phyloP scores from a whole-genome alignment of 2,329 filamentous ascomycete species.

The Neofusicoccum laricinum region DNA sequence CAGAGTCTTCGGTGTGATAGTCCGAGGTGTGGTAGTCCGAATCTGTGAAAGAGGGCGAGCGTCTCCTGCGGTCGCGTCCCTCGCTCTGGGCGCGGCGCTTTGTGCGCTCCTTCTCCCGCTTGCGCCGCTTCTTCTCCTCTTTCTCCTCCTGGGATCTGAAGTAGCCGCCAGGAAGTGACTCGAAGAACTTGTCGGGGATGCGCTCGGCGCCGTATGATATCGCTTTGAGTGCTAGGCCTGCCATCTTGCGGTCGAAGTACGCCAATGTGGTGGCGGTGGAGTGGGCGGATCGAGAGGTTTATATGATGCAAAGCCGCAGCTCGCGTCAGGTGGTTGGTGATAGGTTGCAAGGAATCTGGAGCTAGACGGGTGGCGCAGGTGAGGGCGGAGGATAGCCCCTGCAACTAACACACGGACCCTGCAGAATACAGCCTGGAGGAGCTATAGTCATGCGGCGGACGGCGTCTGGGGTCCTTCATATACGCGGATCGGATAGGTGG shows the following conservation, averaged over 20 bases:
- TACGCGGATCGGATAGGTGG: not conserved
- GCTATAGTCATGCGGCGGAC: not conserved
- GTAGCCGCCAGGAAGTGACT: slow-evolving; percentile 36
- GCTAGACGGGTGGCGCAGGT: not conserved
- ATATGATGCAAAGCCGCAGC: slow-evolving; percentile 13
- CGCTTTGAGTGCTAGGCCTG: slow-evolving; percentile 35
- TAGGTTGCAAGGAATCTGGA: slow-evolving; percentile 7
- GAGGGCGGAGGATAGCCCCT: slow-evolving; percentile 4
- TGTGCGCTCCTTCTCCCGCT: slow-evolving; percentile 19
- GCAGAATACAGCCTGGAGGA: not conserved
- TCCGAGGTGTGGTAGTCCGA: slow-evolving; percentile 18
- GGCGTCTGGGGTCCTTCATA: not conserved
- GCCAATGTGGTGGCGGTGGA: not conserved
- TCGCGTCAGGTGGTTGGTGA: slow-evolving; percentile 12
- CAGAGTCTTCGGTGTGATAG: slow-evolving; percentile 16
- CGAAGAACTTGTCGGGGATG: slow-evolving; percentile 38
- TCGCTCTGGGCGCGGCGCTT: slow-evolving; percentile 19
- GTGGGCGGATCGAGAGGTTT: slow-evolving; percentile 2
- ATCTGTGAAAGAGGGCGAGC: not conserved
- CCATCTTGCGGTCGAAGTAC: slow-evolving; percentile 10
- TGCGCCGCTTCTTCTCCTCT: slow-evolving; percentile 24
- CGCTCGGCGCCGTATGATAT: slow-evolving; percentile 36
- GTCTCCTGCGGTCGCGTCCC: slow-evolving; percentile 1
- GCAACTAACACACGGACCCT: slow-evolving; percentile 2
- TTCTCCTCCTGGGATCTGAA: slow-evolving; percentile 30